Evolutionary conservation across 306 rosid genomes (phyloP), one percentile per base, ranked within the genome.

Genomic region (Begonia fuchsioides): DNA sequence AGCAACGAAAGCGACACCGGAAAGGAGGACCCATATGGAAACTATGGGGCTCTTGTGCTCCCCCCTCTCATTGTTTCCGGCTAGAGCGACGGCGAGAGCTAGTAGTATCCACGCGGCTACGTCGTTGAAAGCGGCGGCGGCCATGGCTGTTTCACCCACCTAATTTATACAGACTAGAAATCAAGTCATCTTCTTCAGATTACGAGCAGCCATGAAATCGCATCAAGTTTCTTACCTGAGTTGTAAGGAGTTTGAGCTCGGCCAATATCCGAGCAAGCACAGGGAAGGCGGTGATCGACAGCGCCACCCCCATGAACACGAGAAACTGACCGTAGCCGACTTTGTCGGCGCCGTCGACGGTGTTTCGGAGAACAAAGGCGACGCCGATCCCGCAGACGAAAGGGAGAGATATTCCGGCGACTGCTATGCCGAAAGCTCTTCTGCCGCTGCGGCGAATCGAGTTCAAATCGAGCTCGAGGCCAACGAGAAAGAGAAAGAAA

Each of bases 261-360:
- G 96, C 96, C 3, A 87, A 63, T 57, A 87, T 87, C 16, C 96
- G 85, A 1, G 96, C 93, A 0, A 87, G 82, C 2, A 83, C 94
- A 0, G 96, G 94, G 56, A 87, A 83, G 16, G 94, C 94, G 6
- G 96, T 87, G 64, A 87, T 78, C 61, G 96, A 87, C 5, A 87
- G 76, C 0, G 94, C 76, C 0, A 83, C 94, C 0, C 94, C 96
- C 77, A 87, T 73, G 81, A 87, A 87, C 12, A 87, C 87, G 7
- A 87, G 3, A 59, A 80, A 78, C 39, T 75, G 86, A 8, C 56
- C 68, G 61, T 56, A 82, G 0, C 94, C 87, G 8, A 38, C 82
- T 12, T 67, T 50, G 13, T 87, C 87, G 12, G 74, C 71, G 5
- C 94, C 96, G 2, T 68, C 71, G 8, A 87, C 43, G 15, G 87